phyloP scores from a whole-genome alignment of 805 yeast genomes.

The Soucietia sequanensis region DNA sequence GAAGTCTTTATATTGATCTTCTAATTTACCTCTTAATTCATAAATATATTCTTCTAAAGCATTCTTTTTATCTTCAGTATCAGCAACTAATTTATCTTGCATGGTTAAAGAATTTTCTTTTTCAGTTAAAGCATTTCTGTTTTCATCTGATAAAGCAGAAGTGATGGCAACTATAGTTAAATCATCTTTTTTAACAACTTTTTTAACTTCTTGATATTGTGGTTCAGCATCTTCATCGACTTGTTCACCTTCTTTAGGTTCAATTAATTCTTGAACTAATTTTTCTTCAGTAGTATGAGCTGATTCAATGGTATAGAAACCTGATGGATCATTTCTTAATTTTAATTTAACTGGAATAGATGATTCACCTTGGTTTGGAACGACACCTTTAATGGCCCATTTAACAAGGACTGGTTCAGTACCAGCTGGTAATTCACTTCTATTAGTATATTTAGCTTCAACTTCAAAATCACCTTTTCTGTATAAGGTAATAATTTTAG shows the following conservation, averaged over 20 bases:
- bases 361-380: slow-evolving; percentile 71
- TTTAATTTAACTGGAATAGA: slow-evolving; percentile 85
- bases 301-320: slow-evolving; percentile 88
- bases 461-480: slow-evolving; percentile 86
- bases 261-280: slow-evolving; percentile 80
- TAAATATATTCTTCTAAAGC: slow-evolving; percentile 98
- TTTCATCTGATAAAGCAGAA: slow-evolving; percentile 56
- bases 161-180: slow-evolving; percentile 61
- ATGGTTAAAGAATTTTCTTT: slow-evolving; percentile 79
- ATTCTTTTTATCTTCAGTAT: slow-evolving; percentile 98
- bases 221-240: slow-evolving; percentile 71
- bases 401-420: slow-evolving; percentile 66
- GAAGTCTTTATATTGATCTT: slow-evolving; percentile 83
- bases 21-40: slow-evolving; percentile 95
- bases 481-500: slow-evolving; percentile 92
- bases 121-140: slow-evolving; percentile 67
- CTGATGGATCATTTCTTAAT: slow-evolving; percentile 96
- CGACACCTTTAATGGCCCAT: slow-evolving; percentile 87
- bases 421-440: slow-evolving; percentile 69
- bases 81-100: slow-evolving; percentile 95
- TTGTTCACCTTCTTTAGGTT: slow-evolving; percentile 48
- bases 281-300: slow-evolving; percentile 95
- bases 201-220: slow-evolving; percentile 85
- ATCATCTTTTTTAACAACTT: slow-evolving; percentile 87
- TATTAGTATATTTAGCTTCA: slow-evolving; percentile 81